Evolutionary conservation across 2,329 filamentous ascomycete genomes (phyloP).

Genomic region (Claviceps fusiformis): DNA sequence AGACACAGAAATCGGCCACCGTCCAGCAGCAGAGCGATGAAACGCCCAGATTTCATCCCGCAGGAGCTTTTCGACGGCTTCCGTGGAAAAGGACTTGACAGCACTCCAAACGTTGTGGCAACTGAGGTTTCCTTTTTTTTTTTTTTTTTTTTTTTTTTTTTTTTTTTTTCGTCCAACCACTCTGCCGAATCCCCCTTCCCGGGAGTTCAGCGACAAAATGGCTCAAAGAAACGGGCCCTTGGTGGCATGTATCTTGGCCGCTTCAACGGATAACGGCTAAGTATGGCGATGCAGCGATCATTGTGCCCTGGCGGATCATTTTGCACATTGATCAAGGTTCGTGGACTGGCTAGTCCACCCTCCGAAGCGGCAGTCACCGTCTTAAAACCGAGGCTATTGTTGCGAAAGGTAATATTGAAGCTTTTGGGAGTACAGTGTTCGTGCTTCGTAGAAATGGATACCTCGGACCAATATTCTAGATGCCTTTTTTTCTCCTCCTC

Average conservation of each 20-base stretch:
- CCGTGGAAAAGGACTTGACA: neutral
- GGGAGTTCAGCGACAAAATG: neutral
- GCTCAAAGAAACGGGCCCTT: neutral
- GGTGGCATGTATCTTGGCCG: conserved; percentile 10
- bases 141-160: neutral
- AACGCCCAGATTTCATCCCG: neutral
- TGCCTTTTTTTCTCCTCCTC: too few relatives aligned
- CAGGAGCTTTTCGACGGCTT: neutral
- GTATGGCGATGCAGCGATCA: conserved; percentile 3
- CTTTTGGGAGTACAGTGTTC: too few relatives aligned
- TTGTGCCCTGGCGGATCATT: too few relatives aligned
- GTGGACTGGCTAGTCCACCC: too few relatives aligned
- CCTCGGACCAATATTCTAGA: too few relatives aligned
- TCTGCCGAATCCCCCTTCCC: neutral
- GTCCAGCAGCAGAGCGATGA: too few relatives aligned
- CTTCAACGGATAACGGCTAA: conserved; percentile 11
- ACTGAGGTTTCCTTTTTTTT: neutral
- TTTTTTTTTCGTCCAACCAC: neutral
- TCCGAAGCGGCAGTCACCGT: too few relatives aligned
- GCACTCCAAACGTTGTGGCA: conserved; percentile 8
- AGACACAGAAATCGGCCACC: too few relatives aligned
- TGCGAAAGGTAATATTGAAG: too few relatives aligned
- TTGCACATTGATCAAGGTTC: too few relatives aligned
- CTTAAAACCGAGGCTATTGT: too few relatives aligned
- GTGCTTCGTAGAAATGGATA: too few relatives aligned